phyloP scores from a whole-genome alignment of 176 grass and related monocot species.

The Zea luxurians region DNA sequence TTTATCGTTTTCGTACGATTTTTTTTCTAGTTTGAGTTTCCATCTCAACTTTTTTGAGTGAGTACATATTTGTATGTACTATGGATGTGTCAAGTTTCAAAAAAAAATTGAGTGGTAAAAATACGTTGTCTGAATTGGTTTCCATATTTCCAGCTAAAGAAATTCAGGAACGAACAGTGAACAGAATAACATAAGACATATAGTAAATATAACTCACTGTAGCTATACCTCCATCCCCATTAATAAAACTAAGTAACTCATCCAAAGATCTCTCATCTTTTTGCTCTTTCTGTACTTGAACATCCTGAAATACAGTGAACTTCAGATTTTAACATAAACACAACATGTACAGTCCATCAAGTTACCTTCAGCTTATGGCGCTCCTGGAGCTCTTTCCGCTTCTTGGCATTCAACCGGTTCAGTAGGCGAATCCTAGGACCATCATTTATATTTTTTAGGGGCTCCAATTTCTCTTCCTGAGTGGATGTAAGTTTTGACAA shows the following conservation, averaged over 20 bases:
- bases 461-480: constrained; percentile 99
- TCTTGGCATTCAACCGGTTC: constrained; percentile 97
- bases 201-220: constrained; percentile 55
- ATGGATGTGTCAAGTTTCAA: no score
- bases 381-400: constrained; percentile 94
- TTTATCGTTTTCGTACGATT: no score
- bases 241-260: constrained; percentile 98
- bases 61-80: no score
- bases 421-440: constrained; percentile 94
- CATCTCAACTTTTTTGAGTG: no score
- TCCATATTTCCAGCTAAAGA: background rate
- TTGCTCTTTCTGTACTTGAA: constrained; percentile 67
- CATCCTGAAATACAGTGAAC: constrained; percentile 60
- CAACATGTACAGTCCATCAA: background rate
- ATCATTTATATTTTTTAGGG: constrained; percentile 96
- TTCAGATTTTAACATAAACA: background rate
- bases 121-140: no score
- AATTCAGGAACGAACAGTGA: background rate
- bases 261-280: constrained; percentile 97
- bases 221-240: constrained; percentile 95
- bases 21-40: no score
- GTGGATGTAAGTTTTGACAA: constrained; percentile 34
- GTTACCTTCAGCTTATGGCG: constrained; percentile 88
- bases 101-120: no score
- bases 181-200: constrained; percentile 38